Evolutionary conservation across 2,329 filamentous ascomycete genomes (phyloP), one percentile per base, ranked within the genome.

Genomic region (Aspergillus awamori): DNA sequence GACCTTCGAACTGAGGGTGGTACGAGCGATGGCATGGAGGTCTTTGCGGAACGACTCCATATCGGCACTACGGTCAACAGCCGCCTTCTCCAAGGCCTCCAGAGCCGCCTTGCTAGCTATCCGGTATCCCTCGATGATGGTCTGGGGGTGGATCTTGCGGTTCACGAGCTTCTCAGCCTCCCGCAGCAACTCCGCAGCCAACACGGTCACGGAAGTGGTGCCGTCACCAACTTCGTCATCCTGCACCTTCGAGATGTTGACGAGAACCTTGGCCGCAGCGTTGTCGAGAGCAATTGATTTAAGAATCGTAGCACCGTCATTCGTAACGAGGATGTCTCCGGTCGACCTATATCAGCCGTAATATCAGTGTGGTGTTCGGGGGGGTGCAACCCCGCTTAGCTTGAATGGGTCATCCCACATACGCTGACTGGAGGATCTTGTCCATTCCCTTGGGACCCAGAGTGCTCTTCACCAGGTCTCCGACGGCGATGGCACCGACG

Each of bases 161-260:
- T 96, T 91, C 69, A 99, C 92, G 53, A 99, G 86, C 82, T 96
- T 94, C 83, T 99, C 95, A 52, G 95, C 95, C 80, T 99, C 95
- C 66, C 95, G 89, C 66, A 99, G 85, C 62, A 99, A 86, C 82
- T 99, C 95, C 62, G 95, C 95, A 41, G 95, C 93, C 65, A 99
- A 84, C 15, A 99, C 95, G 47, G 95, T 90, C 59, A 99, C 95
- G n/a, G 93, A 98, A 22, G 95, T 99, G 49, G 95, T 99, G 61
- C 95, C 95, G 76, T 99, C 95, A 74, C 95, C 95, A 24, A 99
- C 94, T 79, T 99, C 95, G 76, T 99, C 95, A 74, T 99, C 95
- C 78, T 99, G 95, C 5, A 99, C 95, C 82, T 99, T 99, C 65
- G 94, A 98, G 72, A 99, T 98, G 79, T 99, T 99, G 76, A 99